These are phyloP conservation scores for Pyropia haitanensis DNA, from an alignment of 23 red algal species.

Conservation along the genomic window DNA sequence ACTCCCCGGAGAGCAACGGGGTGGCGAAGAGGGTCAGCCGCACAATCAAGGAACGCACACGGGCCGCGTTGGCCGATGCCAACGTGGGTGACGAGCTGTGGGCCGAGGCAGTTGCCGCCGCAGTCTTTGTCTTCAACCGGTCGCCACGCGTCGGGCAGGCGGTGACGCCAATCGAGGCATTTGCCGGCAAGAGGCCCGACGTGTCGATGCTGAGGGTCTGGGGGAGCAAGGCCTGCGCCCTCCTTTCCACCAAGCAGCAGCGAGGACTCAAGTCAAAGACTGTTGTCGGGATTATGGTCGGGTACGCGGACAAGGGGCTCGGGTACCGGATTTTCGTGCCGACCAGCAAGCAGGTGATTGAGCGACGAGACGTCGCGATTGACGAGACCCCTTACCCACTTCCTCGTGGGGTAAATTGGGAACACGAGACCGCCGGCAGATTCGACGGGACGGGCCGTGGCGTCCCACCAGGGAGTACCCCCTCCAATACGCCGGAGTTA, in stretches of 20 bases:
- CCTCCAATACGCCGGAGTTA: too few species aligned
- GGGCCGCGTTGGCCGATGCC: constrained; percentile 4
- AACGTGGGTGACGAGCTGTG: constrained; percentile 1
- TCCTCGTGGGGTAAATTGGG: not conserved
- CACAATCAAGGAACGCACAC: constrained; percentile 22
- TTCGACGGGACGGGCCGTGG: too few species aligned
- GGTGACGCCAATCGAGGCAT: constrained; percentile 11
- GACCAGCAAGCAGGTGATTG: not conserved
- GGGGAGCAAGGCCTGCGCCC: constrained; percentile 2
- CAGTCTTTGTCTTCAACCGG: constrained; percentile 11
- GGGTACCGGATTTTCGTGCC: too few species aligned
- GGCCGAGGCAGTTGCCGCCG: constrained; percentile 26
- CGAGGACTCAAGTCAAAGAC: not conserved
- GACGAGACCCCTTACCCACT: not conserved
- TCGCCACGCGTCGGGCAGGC: not conserved
- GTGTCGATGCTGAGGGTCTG: not conserved
- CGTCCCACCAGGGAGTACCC: too few species aligned
- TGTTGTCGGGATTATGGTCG: constrained; percentile 1
- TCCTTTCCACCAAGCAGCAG: constrained; percentile 1
- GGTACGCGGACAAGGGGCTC: not conserved
- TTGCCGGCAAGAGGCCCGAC: constrained; percentile 12
- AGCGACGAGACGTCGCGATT: constrained; percentile 3
- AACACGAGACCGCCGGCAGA: not conserved
- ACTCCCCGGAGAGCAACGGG: constrained; percentile 24
- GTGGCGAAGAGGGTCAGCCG: constrained; percentile 18